These are phyloP conservation scores for Scortechinia acanthostroma DNA, from an alignment of 2,329 filamentous ascomycete genomes.

Conservation along the genomic window DNA sequence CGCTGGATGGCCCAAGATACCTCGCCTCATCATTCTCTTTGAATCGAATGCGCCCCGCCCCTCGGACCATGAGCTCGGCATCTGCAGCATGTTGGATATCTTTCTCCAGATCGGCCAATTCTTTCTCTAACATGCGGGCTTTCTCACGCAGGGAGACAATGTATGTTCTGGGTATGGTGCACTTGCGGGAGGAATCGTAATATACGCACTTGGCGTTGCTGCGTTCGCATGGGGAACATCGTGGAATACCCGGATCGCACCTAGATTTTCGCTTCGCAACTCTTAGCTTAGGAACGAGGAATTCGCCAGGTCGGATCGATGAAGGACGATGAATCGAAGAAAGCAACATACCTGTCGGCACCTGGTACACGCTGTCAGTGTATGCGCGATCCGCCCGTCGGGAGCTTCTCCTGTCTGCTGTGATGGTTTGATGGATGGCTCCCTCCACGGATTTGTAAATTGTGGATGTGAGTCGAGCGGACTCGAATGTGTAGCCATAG, in stretches of 20 bases:
- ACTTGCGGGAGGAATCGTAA: constrained; percentile 50
- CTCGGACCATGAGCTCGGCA: constrained; percentile 51
- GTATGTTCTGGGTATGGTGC: constrained; percentile 52
- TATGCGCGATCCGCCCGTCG: constrained; percentile 28
- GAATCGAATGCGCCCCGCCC: constrained; percentile 49
- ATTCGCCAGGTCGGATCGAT: background rate
- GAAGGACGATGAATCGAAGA: constrained; percentile 3
- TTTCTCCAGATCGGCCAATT: constrained; percentile 44
- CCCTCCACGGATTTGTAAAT: background rate
- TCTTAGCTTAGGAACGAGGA: background rate
- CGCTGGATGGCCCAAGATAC: constrained; percentile 56
- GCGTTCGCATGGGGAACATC: constrained; percentile 55
- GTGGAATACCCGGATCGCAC: constrained; percentile 56
- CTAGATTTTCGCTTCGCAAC: constrained; percentile 48
- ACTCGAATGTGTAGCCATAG: background rate
- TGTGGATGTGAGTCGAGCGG: background rate
- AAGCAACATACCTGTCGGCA: constrained; percentile 28
- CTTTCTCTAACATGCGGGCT: constrained; percentile 45
- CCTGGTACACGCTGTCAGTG: constrained; percentile 32
- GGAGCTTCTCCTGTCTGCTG: constrained; percentile 12
- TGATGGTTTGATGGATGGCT: background rate
- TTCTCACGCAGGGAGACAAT: constrained; percentile 55
- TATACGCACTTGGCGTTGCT: constrained; percentile 60
- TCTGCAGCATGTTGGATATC: constrained; percentile 43
- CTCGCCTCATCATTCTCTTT: constrained; percentile 53